phyloP scores from a whole-genome alignment of 164 flowering plant species.

The Litsea cubeba region DNA sequence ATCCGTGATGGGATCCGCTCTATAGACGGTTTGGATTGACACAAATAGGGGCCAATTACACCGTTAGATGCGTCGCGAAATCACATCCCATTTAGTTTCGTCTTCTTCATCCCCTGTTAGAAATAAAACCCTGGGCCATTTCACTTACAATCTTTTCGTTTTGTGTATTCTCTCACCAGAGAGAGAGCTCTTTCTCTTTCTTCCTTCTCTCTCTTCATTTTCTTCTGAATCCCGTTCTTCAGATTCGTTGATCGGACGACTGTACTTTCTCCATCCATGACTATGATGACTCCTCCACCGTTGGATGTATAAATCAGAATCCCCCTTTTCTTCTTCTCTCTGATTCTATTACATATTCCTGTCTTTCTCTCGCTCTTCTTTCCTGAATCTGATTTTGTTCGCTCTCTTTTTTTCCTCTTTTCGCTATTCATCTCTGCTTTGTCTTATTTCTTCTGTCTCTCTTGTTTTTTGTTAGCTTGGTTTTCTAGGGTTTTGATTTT shows the following conservation, averaged over 20 bases:
- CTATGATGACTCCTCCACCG: constrained; percentile 69
- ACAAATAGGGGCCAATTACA: no score
- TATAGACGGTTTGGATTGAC: no score
- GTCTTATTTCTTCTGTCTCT: not conserved
- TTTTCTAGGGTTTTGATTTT: constrained; percentile 9
- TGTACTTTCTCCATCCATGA: constrained; percentile 37
- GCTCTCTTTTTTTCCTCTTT: not conserved
- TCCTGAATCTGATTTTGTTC: no score
- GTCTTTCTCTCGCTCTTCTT: no score
- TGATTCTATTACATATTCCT: not conserved
- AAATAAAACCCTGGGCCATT: constrained; percentile 1
- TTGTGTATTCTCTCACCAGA: not conserved
- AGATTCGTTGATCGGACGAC: constrained; percentile 36
- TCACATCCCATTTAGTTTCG: no score
- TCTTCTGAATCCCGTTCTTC: constrained; percentile 4
- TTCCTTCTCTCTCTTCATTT: not conserved
- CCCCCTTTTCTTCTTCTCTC: not conserved
- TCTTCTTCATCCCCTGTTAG: not conserved
- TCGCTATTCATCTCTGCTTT: not conserved
- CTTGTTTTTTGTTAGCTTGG: not conserved
- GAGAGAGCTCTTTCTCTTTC: not conserved
- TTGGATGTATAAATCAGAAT: constrained; percentile 40
- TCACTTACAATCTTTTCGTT: not conserved
- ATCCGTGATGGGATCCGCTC: no score
- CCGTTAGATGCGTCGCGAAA: no score